Evolutionary conservation across 1,284 basidiomycete genomes (phyloP).

Genomic region (Cryptococcus jaspeensis): DNA sequence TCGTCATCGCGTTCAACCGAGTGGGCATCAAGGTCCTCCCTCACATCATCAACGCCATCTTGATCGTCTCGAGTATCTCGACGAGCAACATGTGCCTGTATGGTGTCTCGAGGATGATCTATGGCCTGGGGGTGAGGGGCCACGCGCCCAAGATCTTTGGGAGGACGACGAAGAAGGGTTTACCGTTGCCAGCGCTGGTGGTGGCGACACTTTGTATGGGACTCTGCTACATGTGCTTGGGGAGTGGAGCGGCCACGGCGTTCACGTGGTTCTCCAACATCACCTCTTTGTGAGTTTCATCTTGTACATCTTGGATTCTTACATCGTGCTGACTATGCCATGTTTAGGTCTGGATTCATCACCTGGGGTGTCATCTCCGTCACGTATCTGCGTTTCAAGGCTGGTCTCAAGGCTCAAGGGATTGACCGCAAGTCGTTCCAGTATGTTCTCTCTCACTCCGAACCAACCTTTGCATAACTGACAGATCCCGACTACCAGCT

Average conservation of each 20-base stretch:
- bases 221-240: neutral
- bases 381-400: no score
- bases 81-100: slow-evolving; percentile 37
- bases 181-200: no score
- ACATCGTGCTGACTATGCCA: no score
- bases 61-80: slow-evolving; percentile 30
- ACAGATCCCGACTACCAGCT: no score
- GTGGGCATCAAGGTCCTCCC: slow-evolving; percentile 40
- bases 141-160: slow-evolving; percentile 36
- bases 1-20: slow-evolving; percentile 30
- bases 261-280: slow-evolving; percentile 29
- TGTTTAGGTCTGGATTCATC: no score
- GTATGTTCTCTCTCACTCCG: neutral
- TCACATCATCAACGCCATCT: slow-evolving; percentile 39
- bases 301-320: no score
- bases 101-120: slow-evolving; percentile 32
- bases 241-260: slow-evolving; percentile 11
- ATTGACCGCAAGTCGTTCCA: slow-evolving; percentile 12
- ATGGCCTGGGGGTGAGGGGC: slow-evolving; percentile 33
- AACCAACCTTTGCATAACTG: no score
- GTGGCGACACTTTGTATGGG: neutral
- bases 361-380: no score
- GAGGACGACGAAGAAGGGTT: neutral
- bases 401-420: no score
- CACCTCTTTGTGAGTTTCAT: slow-evolving; percentile 3